These are phyloP conservation scores for Populus ilicifolia DNA, from an alignment of 345 rosid genomes.

Conservation along the genomic window DNA sequence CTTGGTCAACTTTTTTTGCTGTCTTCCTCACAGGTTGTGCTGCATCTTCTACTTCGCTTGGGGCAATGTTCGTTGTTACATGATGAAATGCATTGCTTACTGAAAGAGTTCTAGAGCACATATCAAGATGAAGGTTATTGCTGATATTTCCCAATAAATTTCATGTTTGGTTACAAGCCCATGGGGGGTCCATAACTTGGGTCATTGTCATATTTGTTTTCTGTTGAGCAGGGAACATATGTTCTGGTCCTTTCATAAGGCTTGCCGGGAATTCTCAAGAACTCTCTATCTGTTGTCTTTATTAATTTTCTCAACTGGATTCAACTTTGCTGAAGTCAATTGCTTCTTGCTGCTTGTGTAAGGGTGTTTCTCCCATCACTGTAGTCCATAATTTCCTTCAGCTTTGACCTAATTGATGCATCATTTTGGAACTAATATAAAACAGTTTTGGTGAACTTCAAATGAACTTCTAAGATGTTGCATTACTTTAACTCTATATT, in stretches of 20 bases:
- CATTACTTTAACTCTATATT: neutral
- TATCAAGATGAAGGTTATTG: constrained; percentile 46
- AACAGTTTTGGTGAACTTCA: neutral
- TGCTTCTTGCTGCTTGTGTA: constrained; percentile 66
- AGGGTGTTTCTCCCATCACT: constrained; percentile 16
- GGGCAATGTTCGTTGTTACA: constrained; percentile 54
- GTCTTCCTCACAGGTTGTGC: constrained; percentile 45
- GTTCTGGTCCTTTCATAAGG: constrained; percentile 65
- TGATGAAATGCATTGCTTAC: constrained; percentile 41
- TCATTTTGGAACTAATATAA: neutral
- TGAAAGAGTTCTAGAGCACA: constrained; percentile 53
- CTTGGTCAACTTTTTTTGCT: constrained; percentile 7
- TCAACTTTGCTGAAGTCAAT: constrained; percentile 51
- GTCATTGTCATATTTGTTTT: constrained; percentile 4
- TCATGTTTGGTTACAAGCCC: constrained; percentile 5
- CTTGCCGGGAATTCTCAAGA: constrained; percentile 68
- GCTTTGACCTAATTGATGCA: neutral
- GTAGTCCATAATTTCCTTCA: neutral
- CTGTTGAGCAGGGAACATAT: constrained; percentile 43
- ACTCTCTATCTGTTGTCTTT: constrained; percentile 56
- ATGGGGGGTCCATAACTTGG: neutral
- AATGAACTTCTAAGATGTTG: neutral
- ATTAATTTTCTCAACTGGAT: constrained; percentile 56
- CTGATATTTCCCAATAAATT: constrained; percentile 1
- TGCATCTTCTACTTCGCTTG: constrained; percentile 59